Evolutionary conservation across 192 early-diverging fungal genomes (phyloP), one percentile per base, ranked within the genome.

Genomic region (Glomus cerebriforme): DNA sequence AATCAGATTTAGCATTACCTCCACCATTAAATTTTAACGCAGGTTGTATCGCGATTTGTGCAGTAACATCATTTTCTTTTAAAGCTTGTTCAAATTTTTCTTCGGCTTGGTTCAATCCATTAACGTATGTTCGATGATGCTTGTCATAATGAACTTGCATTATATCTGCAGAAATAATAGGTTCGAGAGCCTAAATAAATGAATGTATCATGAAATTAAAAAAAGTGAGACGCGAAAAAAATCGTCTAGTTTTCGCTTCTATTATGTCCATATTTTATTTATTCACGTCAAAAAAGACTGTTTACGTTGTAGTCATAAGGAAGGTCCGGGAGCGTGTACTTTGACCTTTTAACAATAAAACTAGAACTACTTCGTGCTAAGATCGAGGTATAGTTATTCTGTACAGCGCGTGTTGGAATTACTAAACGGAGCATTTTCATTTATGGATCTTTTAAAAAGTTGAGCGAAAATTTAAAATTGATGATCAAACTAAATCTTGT

Each of bases 91-190:
- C 86, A 58, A 95, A 84, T 87, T 98, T 96, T 83, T 98, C 97
- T 81, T 96, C 95, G n/a, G 95, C 93, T n/a, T 83, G 86, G 82
- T 98, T 98, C 60, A 96, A 88, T 73, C 87, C 89, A 75, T 88
- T 94, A 77, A 98, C 92, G 81, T 98, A 98, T 7, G 96, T 77
- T 79, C 94, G 93, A 83, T 98, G 97, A 87, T 98, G 97, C 91
- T 98, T 98, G 82, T 84, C 67, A 87, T 98, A 94, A 87, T 98
- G 97, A 62, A 98, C 83, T 78, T 93, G 80, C 96, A 98, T 97
- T 82, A 97, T 98, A 82, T 98, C 95, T 63, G 91, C 91, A 54
- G 91, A 95, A 84, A 98, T 95, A 83, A 90, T 91, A 49, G 97
- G 97, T 86, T 98, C 97, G 78, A 98, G 92, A 78, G 89, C 92